Evolutionary conservation across 345 rosid genomes (phyloP).

Genomic region (Hibiscus mutabilis): DNA sequence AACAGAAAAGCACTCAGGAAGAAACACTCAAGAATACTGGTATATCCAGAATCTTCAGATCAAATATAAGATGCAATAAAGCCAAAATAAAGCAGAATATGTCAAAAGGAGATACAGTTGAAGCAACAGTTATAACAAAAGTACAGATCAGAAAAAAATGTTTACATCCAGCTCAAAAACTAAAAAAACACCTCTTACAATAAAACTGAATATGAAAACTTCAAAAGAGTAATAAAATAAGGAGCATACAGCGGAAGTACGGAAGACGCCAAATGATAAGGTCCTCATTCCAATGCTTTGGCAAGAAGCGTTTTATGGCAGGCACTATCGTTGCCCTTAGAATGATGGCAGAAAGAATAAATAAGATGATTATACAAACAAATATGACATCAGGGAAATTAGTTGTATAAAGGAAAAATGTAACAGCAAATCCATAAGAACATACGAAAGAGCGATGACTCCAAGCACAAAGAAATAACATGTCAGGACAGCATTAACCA

Average conservation of each 20-base stretch:
- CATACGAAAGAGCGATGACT: slow-evolving; percentile 91
- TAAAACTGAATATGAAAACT: background rate
- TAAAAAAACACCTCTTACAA: background rate
- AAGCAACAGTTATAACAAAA: background rate
- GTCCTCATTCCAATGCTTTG: slow-evolving; percentile 77
- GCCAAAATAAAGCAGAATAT: background rate
- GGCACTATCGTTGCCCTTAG: slow-evolving; percentile 89
- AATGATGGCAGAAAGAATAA: slow-evolving; percentile 11
- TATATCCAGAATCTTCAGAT: background rate
- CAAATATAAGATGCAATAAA: background rate
- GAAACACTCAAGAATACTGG: background rate
- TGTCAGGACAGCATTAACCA: slow-evolving; percentile 93
- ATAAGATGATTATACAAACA: slow-evolving; percentile 14
- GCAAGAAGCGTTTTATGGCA: slow-evolving; percentile 63
- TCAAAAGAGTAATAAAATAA: background rate
- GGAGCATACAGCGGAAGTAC: slow-evolving; percentile 60
- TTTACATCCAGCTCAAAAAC: background rate
- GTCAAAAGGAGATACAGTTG: background rate
- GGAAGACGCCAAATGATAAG: slow-evolving; percentile 71
- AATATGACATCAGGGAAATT: background rate
- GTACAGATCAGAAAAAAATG: background rate
- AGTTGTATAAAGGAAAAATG: background rate
- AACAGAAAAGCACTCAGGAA: background rate
- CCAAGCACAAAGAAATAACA: slow-evolving; percentile 94
- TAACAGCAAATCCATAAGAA: slow-evolving; percentile 18